phyloP scores from a whole-genome alignment of 2,329 filamentous ascomycete genomes.

The Pseudogymnoascus sp. region DNA sequence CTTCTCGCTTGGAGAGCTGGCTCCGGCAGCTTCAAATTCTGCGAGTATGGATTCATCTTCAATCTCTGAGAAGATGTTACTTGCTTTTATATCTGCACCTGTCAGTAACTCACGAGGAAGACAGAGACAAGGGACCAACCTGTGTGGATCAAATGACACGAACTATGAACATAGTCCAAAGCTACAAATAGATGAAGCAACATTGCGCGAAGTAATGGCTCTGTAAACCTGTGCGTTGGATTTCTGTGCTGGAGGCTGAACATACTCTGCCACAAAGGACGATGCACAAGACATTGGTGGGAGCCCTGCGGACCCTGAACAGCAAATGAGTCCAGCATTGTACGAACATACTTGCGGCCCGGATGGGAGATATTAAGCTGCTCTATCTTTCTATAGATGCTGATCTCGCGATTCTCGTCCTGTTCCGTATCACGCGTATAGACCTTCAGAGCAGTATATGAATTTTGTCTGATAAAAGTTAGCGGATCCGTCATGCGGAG shows the following conservation, averaged over 20 bases:
- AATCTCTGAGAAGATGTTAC: constrained; percentile 28
- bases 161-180: constrained; percentile 23
- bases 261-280: constrained; percentile 18
- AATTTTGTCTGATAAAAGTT: neutral
- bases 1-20: constrained; percentile 26
- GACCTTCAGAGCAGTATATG: neutral
- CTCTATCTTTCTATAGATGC: neutral
- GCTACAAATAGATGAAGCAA: constrained; percentile 17
- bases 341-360: constrained; percentile 27
- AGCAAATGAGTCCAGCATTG: constrained; percentile 30
- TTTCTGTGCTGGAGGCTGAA: constrained; percentile 14
- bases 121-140: constrained; percentile 12
- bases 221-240: constrained; percentile 9
- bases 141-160: constrained; percentile 22
- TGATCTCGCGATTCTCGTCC: neutral
- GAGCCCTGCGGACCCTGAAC: constrained; percentile 18
- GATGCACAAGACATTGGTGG: constrained; percentile 21
- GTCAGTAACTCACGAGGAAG: neutral
- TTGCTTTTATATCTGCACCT: constrained; percentile 26
- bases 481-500: neutral
- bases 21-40: constrained; percentile 25
- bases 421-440: neutral
- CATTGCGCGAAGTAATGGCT: constrained; percentile 17
- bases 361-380: constrained; percentile 20
- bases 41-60: constrained; percentile 26